These are phyloP conservation scores for Fraxinus angustifolia DNA, from an alignment of 305 asterid species.

Conservation along the genomic window DNA sequence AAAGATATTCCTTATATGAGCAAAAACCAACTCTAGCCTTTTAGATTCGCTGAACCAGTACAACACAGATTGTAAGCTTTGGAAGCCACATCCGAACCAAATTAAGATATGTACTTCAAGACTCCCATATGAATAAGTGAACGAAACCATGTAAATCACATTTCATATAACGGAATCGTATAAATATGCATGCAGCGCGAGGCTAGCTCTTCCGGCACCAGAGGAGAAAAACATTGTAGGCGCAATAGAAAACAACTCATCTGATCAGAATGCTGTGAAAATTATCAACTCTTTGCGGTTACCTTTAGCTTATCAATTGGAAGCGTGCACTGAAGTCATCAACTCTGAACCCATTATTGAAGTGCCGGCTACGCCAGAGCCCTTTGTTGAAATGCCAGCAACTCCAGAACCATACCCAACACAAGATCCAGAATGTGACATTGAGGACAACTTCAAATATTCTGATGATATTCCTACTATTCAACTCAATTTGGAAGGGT, in stretches of 20 bases:
- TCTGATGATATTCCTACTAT: slow-evolving; percentile 69
- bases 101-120: neutral
- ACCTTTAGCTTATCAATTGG: slow-evolving; percentile 44
- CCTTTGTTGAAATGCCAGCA: slow-evolving; percentile 55
- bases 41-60: neutral
- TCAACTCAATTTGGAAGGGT: slow-evolving; percentile 72
- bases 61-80: neutral
- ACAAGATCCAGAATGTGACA: slow-evolving; percentile 49
- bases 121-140: slow-evolving; percentile 1
- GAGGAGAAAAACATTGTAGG: slow-evolving; percentile 59
- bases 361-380: slow-evolving; percentile 10
- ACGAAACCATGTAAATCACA: neutral
- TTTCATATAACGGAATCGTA: slow-evolving; percentile 21
- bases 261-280: slow-evolving; percentile 41
- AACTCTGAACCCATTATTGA: slow-evolving; percentile 45
- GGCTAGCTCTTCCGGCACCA: slow-evolving; percentile 96
- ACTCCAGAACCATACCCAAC: slow-evolving; percentile 47
- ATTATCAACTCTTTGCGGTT: slow-evolving; percentile 48
- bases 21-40: neutral
- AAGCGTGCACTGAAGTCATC: slow-evolving; percentile 32
- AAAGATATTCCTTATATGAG: neutral
- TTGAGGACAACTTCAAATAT: slow-evolving; percentile 66
- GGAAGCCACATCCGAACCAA: neutral
- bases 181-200: slow-evolving; percentile 58
- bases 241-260: slow-evolving; percentile 42